Percentiles rank a stretch among this genome's conserved stretches.
phyloP scores from a whole-genome alignment of 1,139 yeast genomes.

The Candida tunisiensis region DNA sequence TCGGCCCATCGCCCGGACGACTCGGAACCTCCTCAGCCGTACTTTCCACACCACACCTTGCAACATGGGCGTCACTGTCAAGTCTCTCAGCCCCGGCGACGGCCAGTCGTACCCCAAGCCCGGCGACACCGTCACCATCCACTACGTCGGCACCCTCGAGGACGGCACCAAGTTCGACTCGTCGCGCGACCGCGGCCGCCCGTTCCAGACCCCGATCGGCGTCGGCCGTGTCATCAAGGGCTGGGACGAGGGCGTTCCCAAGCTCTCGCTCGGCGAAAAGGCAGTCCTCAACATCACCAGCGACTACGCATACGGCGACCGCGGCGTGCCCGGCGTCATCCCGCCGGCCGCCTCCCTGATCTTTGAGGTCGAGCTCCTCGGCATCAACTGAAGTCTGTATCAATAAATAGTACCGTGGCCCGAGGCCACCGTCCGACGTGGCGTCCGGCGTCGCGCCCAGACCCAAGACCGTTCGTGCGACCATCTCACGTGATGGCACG shows the following conservation, averaged over 20 bases:
- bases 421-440: constrained; percentile 1
- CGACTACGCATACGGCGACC: constrained; percentile 80
- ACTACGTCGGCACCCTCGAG: constrained; percentile 88
- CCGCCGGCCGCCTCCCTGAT: constrained; percentile 92
- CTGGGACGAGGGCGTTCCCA: constrained; percentile 90
- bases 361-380: constrained; percentile 82
- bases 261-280: constrained; percentile 81
- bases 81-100: constrained; percentile 31
- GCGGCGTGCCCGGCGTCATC: constrained; percentile 92
- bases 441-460: too few relatives aligned
- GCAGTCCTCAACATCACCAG: constrained; percentile 88
- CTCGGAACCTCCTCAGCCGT: too few relatives aligned
- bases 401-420: constrained; percentile 1
- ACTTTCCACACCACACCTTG: too few relatives aligned
- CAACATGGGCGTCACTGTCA: constrained; percentile 23
- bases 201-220: constrained; percentile 86
- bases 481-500: too few relatives aligned
- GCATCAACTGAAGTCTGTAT: constrained; percentile 34
- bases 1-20: too few relatives aligned
- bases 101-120: constrained; percentile 70
- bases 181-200: constrained; percentile 83
- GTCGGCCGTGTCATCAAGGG: constrained; percentile 94
- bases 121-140: constrained; percentile 75
- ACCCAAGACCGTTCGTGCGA: too few relatives aligned
- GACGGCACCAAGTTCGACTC: constrained; percentile 93